Conservation (phyloP, 129 eudicot genomes). For the Artemisia tridentata region DNA sequence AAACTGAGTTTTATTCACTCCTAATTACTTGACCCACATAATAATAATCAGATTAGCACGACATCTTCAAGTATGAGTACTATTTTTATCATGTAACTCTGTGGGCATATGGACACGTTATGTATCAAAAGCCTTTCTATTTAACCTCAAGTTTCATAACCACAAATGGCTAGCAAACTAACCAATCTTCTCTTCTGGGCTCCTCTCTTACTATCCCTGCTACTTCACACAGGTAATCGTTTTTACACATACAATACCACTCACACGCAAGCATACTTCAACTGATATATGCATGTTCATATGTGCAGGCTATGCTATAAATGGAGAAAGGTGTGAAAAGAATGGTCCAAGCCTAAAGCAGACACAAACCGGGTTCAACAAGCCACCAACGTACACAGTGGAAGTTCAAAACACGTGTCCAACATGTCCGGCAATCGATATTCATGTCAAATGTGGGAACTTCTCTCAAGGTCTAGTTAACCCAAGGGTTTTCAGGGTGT, state of each 20-base stretch:
- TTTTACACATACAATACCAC: conserved; percentile 15
- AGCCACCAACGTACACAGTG: conserved; percentile 26
- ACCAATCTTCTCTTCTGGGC: conserved; percentile 18
- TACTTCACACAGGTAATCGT: conserved; percentile 21
- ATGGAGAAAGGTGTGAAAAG: conserved; percentile 32
- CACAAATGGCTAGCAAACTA: conserved; percentile 14
- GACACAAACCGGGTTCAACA: conserved; percentile 26
- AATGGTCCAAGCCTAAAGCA: conserved; percentile 24
- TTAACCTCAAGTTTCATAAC: neutral
- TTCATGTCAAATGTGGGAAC: conserved; percentile 27
- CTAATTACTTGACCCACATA: neutral
- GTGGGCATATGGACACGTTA: neutral
- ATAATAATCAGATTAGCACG: neutral
- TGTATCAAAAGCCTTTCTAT: neutral
- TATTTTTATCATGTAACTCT: neutral
- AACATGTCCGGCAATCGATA: conserved; percentile 27
- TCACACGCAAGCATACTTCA: neutral
- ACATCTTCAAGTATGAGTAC: neutral
- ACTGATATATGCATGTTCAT: neutral
- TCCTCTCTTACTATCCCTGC: conserved; percentile 17
- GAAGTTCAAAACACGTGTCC: conserved; percentile 23
- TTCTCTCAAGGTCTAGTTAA: conserved; percentile 28
- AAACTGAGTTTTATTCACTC: neutral
- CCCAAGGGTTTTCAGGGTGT: conserved; percentile 21
- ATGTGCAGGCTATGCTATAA: conserved; percentile 14